Evolutionary conservation across 345 rosid species (phyloP), one percentile per base, ranked within the genome.

Genomic region (Barbarea vulgaris): DNA sequence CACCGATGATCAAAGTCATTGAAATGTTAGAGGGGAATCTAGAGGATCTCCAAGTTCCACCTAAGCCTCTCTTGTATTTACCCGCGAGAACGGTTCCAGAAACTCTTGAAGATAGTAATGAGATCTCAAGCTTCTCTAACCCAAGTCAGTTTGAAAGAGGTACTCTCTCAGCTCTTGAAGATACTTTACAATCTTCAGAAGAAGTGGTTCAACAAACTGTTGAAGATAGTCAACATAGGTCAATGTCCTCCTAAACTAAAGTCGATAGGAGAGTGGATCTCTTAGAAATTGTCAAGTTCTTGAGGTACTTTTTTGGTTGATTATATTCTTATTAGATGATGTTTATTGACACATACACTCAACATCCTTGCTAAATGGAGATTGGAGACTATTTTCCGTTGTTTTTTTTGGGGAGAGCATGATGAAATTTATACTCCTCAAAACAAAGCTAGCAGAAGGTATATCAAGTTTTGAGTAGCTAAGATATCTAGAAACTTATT

Each of bases 11-110:
- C 7, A 57, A 57, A 39, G 80, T 48, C 1, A 17, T 79, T 5
- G 80, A 79, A 55, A 81, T 78, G 82, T 31, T 78, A 42, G 75
- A 61, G 8, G 76, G 76, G 8, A 59, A 14, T 59, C 17, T 62
- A n/a, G 69, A 72, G 27, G 47, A 36, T 39, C 3, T 72, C 2
- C 25, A 59, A 21, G 39, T 72, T 15, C 67, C 76, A 44, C 61
- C 76, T 5, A 61, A 58, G 8, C 76, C 61, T 19, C 24, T 21
- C 0, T 21, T 21, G 10, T 19, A 7, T 33, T 2, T 54, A 19
- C 17, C 36, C 0, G 6, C 7, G 1, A 0, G 13, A 42, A 31
- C 34, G 15, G 48, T 33, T 70, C 57, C 18, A 33, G 58, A 70
- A 14, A 9, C 28, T 44, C 4, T 56, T 56, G 74, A 57, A 58